Conservation (phyloP, 768 basidiomycete genomes). For the Tulasnella calospora region DNA sequence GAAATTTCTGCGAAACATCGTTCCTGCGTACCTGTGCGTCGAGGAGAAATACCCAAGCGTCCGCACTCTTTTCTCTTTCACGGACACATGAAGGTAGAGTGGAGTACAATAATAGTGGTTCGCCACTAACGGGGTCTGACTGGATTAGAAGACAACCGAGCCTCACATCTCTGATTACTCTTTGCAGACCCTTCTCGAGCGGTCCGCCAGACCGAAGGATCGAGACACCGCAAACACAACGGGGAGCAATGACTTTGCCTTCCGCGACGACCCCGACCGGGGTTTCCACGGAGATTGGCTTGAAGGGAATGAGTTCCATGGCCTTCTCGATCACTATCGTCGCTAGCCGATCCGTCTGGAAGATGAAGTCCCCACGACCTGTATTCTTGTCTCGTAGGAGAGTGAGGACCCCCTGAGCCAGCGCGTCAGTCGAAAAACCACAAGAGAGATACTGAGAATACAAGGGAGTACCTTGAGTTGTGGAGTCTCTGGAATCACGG, state of each 20-base stretch:
- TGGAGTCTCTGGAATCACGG: constrained; percentile 67
- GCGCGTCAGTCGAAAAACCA: neutral
- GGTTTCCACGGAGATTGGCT: constrained; percentile 55
- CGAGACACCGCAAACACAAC: constrained; percentile 80
- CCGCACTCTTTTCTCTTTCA: constrained; percentile 54
- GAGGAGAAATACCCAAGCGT: constrained; percentile 79
- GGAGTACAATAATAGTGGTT: constrained; percentile 79
- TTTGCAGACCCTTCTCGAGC: constrained; percentile 81
- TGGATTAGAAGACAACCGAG: constrained; percentile 90
- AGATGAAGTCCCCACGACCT: constrained; percentile 80
- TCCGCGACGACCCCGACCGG: constrained; percentile 53
- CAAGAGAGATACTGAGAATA: neutral
- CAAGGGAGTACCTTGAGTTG: constrained; percentile 63
- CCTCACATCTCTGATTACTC: constrained; percentile 79
- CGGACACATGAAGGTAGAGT: constrained; percentile 74
- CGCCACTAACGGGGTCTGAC: constrained; percentile 75
- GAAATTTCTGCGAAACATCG: neutral
- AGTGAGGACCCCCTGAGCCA: constrained; percentile 76
- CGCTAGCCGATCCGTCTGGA: constrained; percentile 82
- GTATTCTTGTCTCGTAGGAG: constrained; percentile 71
- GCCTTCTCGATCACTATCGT: constrained; percentile 82
- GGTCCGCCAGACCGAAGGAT: constrained; percentile 89
- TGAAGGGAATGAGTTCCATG: constrained; percentile 73
- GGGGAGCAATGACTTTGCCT: constrained; percentile 60
- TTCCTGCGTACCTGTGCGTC: constrained; percentile 66